Percentiles rank a stretch among this genome's conserved stretches.
phyloP scores from a whole-genome alignment of 2,329 filamentous ascomycete genomes.

The Hypoxylon sp. region DNA sequence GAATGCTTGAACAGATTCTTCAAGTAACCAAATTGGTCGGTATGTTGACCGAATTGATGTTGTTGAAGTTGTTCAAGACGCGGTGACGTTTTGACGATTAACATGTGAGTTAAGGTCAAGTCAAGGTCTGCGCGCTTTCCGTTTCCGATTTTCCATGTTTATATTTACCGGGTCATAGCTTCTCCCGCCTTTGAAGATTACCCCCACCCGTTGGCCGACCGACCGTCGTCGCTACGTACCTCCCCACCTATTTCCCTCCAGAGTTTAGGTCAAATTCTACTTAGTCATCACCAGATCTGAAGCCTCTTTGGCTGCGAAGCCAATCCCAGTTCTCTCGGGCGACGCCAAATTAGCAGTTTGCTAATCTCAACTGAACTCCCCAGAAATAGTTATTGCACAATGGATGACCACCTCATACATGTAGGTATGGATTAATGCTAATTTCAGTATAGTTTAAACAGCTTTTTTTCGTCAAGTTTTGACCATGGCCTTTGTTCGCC shows the following conservation, averaged over 20 bases:
- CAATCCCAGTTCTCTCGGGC: neutral
- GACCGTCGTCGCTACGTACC: conserved; percentile 22
- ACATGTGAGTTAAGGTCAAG: conserved; percentile 27
- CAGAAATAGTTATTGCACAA: neutral
- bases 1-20: conserved; percentile 35
- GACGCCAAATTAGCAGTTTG: neutral
- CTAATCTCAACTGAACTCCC: neutral
- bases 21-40: conserved; percentile 30
- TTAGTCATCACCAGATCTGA: conserved; percentile 5
- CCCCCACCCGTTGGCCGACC: conserved; percentile 41
- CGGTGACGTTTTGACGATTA: conserved; percentile 23
- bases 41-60: conserved; percentile 25
- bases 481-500: neutral
- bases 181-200: conserved; percentile 1
- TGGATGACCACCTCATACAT: neutral
- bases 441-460: neutral
- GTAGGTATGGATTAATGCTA: neutral
- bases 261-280: neutral
- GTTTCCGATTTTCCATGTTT: conserved; percentile 42
- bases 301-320: neutral
- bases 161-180: conserved; percentile 47
- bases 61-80: conserved; percentile 31
- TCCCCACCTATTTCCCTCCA: neutral
- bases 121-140: conserved; percentile 32
- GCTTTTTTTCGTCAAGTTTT: neutral